Base-by-base conservation (phyloP, 768 basidiomycete species). In the Cubamyces lactineus region DNA sequence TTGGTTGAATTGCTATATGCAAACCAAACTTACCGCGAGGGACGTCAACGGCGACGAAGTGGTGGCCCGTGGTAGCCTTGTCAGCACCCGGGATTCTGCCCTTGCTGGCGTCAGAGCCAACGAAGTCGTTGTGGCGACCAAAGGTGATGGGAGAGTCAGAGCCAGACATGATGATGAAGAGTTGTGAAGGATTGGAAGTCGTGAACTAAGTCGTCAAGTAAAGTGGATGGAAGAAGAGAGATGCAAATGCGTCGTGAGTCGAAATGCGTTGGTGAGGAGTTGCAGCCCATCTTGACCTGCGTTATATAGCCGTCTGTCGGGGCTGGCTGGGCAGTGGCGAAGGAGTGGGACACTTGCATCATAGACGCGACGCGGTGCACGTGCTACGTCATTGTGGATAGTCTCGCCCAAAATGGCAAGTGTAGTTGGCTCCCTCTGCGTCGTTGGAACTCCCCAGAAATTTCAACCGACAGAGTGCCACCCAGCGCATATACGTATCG, bases 111-210 rank as follows among this genome's bases (percentile, higher is more conserved):
- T 70, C 69, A 47, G 39, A 54, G 54, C 69, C 71, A 17, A 71
- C 70, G 46, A 67, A 71, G 67, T 72, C 71, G 66, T 72, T 70
- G 67, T 72, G 71, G 55, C 67, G 67, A 48, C 46, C 38, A 42
- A 59, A 61, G 48, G 70, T 72, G 19, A 70, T 57, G 49, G 57
- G 57, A 16, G 57, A 21, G 49, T 59, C 49, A 34, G 63, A 41
- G 34, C 67, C 57, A 50, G 66, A 67, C 69, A 69, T 69, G 43
- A 69, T 69, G 43, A 24, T 67, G 40, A 23, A 15, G 38, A 46
- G 24, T 17, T 13, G 23, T 46, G 48, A 24, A 19, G 40, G 50
- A 15, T 34, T 43, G 41, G n/a, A 30, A n/a, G 17, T 47, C 17
- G 45, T 48, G 15, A 30, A 53, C 13, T 21, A 51, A 17, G 41